phyloP scores from a whole-genome alignment of 2,329 filamentous ascomycete genomes.

The Trichoderma atrobrunneum region DNA sequence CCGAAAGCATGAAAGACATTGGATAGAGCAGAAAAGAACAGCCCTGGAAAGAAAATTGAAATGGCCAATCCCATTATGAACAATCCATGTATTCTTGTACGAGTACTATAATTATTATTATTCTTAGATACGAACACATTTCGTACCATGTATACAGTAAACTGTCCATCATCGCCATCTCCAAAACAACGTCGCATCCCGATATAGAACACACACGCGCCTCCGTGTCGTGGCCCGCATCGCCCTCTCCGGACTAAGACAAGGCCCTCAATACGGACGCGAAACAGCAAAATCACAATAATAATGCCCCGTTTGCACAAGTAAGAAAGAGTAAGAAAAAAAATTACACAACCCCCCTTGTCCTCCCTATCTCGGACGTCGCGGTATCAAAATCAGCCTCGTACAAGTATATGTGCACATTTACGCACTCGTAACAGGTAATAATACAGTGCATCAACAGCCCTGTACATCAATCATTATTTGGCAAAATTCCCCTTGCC shows the following conservation, averaged over 20 bases:
- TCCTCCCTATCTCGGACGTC: neutral
- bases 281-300: neutral
- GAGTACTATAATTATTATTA: neutral
- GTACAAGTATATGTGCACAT: neutral
- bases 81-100: neutral
- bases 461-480: neutral
- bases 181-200: neutral
- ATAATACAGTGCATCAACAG: neutral
- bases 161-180: neutral
- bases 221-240: neutral
- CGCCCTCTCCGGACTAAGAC: neutral
- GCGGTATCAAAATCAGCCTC: neutral
- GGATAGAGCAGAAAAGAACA: neutral
- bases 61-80: neutral
- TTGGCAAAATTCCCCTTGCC: neutral
- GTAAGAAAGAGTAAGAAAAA: too few species aligned
- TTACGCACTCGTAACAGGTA: neutral
- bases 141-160: neutral
- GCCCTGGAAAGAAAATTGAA: neutral
- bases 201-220: neutral
- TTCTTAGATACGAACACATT: neutral
- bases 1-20: neutral
- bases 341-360: neutral
- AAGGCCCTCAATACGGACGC: neutral
- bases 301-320: neutral